These are phyloP conservation scores for Clarireedia homoeocarpa DNA, from an alignment of 2,329 filamentous ascomycete species.

Conservation along the genomic window DNA sequence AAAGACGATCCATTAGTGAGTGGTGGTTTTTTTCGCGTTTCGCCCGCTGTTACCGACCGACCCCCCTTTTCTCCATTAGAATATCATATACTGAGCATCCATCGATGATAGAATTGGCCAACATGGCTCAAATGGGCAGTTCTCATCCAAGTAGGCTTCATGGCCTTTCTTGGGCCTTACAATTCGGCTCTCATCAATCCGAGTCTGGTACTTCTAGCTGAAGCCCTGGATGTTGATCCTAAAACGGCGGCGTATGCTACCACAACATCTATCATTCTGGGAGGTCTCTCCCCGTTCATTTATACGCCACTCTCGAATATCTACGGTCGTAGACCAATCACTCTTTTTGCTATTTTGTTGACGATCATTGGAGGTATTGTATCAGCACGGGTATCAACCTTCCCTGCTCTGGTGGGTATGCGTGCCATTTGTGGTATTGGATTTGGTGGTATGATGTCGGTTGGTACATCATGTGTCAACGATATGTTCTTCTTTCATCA, in stretches of 20 bases:
- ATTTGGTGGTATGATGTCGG: constrained; percentile 27
- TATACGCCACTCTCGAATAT: constrained; percentile 23
- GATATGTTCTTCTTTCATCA: constrained; percentile 29
- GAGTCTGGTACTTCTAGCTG: constrained; percentile 22
- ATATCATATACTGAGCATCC: background rate
- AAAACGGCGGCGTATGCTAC: constrained; percentile 25
- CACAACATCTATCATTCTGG: constrained; percentile 24
- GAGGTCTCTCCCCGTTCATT: constrained; percentile 26
- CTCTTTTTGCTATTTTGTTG: constrained; percentile 21
- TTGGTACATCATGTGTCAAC: constrained; percentile 26
- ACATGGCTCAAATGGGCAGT: constrained; percentile 28
- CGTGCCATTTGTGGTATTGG: constrained; percentile 24
- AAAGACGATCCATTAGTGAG: constrained; percentile 27
- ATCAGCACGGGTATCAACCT: constrained; percentile 19
- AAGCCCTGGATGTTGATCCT: constrained; percentile 18
- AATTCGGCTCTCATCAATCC: constrained; percentile 26
- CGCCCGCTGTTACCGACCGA: background rate
- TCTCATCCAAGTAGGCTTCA: constrained; percentile 26
- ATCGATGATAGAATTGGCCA: constrained; percentile 24
- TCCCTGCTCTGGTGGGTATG: constrained; percentile 21
- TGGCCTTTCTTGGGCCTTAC: constrained; percentile 28
- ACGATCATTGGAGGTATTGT: constrained; percentile 25
- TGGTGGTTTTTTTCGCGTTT: background rate
- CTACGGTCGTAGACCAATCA: constrained; percentile 27
- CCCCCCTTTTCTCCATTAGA: background rate